These are phyloP conservation scores for Sporothrix sp. DNA, from an alignment of 2,329 filamentous ascomycete genomes.

Conservation along the genomic window DNA sequence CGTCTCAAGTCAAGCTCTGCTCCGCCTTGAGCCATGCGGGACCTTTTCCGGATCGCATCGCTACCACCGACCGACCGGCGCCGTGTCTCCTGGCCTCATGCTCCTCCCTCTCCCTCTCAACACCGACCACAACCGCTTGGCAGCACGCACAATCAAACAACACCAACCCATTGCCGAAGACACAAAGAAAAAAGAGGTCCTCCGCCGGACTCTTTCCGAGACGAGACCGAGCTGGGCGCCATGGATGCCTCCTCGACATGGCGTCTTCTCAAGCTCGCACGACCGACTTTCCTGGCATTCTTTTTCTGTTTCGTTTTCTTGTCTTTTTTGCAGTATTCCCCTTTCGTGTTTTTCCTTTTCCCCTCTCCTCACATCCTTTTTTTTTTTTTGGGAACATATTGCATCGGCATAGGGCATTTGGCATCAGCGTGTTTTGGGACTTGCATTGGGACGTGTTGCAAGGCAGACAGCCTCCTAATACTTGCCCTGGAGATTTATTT, in stretches of 20 bases:
- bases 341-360: not conserved
- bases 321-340: slow-evolving; percentile 7
- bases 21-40: slow-evolving; percentile 18
- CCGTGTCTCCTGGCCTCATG: not conserved
- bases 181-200: not conserved
- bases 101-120: not conserved
- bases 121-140: not conserved
- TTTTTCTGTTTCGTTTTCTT: not conserved
- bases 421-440: slow-evolving; percentile 1
- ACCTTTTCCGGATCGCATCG: not conserved
- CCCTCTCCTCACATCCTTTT: not conserved
- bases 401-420: not conserved
- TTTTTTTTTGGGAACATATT: slow-evolving; percentile 1
- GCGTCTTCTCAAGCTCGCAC: not conserved
- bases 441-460: slow-evolving; percentile 1
- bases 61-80: not conserved
- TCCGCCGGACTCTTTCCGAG: not conserved
- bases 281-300: not conserved
- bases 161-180: slow-evolving; percentile 13
- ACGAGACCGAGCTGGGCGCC: not conserved
- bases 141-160: not conserved
- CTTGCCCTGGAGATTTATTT: slow-evolving; percentile 8
- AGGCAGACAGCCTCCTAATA: not conserved
- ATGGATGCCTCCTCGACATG: too few relatives aligned
- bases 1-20: slow-evolving; percentile 32